phyloP scores from a whole-genome alignment of 352 stramenopile genomes.

The Aphanomyces stellatus region DNA sequence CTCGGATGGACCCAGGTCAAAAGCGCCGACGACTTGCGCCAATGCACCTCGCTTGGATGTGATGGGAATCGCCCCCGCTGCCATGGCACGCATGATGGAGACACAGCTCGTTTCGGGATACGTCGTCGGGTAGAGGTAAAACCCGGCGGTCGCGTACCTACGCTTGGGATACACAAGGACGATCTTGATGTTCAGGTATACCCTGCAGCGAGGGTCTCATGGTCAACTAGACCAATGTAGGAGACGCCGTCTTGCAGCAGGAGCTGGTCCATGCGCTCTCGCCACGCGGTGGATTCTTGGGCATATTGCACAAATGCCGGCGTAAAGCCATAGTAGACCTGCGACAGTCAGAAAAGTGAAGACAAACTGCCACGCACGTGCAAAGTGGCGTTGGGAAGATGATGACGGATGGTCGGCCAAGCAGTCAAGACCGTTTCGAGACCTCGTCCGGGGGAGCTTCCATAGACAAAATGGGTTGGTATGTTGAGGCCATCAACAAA shows the following conservation, averaged over 20 bases:
- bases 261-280: constrained; percentile 32
- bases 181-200: constrained; percentile 18
- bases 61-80: constrained; percentile 82
- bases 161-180: background rate
- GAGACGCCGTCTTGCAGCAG: constrained; percentile 43
- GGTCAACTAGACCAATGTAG: constrained; percentile 75
- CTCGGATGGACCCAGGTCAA: constrained; percentile 40
- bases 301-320: constrained; percentile 41
- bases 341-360: background rate
- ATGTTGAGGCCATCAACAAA: constrained; percentile 55
- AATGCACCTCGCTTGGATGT: constrained; percentile 67
- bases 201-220: constrained; percentile 51
- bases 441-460: constrained; percentile 71
- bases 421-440: constrained; percentile 48
- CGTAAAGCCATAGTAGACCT: constrained; percentile 87
- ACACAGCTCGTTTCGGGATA: constrained; percentile 89
- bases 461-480: constrained; percentile 74
- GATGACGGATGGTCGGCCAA: constrained; percentile 62
- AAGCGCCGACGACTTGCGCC: constrained; percentile 42
- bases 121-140: constrained; percentile 86
- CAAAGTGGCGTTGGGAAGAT: constrained; percentile 48
- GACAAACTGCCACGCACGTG: background rate
- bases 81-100: constrained; percentile 90
- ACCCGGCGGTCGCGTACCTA: constrained; percentile 53
- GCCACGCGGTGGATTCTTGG: constrained; percentile 53